phyloP scores from a whole-genome alignment of 345 rosid genomes.

The Gossypium longicalyx region DNA sequence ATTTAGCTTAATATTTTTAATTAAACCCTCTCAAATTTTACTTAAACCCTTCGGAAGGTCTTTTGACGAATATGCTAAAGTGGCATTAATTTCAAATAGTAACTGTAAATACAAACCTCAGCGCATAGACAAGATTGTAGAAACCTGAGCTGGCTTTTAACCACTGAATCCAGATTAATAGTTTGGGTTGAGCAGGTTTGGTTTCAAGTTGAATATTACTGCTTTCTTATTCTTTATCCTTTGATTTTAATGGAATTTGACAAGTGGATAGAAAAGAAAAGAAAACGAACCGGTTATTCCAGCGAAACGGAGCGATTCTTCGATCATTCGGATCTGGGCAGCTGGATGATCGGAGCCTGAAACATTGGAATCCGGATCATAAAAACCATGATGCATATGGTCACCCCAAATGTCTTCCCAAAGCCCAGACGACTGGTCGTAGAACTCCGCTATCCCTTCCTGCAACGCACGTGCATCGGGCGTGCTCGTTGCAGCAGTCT shows the following conservation, averaged over 20 bases:
- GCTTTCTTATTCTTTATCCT: not conserved
- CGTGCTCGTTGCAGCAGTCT: too few species aligned
- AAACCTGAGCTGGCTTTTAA: not conserved
- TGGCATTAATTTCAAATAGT: too few species aligned
- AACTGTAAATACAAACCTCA: not conserved
- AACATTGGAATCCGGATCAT: conserved; percentile 39
- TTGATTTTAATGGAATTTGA: not conserved
- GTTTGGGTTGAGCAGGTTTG: too few species aligned
- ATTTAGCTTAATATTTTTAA: too few species aligned
- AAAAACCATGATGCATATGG: conserved; percentile 96
- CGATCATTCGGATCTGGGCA: conserved; percentile 91
- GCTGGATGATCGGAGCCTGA: conserved; percentile 49
- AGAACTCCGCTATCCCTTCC: conserved; percentile 74
- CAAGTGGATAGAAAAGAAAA: too few species aligned
- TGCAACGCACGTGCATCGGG: conserved; percentile 19
- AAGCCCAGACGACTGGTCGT: conserved; percentile 74
- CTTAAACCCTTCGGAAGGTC: too few species aligned
- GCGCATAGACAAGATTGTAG: not conserved
- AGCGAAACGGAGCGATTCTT: conserved; percentile 72
- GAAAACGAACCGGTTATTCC: conserved; percentile 46
- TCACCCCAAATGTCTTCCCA: conserved; percentile 97
- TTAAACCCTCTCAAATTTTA: too few species aligned
- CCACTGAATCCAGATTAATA: not conserved
- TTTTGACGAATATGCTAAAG: too few species aligned
- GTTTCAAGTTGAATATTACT: not conserved